These are phyloP conservation scores for Cladosporium sp. DNA, from an alignment of 2,329 filamentous ascomycete species.

Conservation along the genomic window DNA sequence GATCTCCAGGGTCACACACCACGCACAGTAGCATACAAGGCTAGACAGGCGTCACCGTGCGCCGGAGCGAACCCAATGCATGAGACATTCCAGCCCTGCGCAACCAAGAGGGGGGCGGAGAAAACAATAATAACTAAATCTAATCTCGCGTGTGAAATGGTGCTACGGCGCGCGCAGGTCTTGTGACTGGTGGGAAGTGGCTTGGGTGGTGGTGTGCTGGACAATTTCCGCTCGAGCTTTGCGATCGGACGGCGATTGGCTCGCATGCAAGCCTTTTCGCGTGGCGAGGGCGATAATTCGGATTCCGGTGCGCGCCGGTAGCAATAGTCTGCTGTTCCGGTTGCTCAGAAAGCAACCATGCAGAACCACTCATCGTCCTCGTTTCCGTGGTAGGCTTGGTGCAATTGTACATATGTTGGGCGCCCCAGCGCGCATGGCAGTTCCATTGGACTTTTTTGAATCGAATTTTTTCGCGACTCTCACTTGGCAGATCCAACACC, in stretches of 20 bases:
- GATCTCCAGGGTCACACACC: not conserved
- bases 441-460: not conserved
- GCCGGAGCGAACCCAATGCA: not conserved
- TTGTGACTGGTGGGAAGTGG: not conserved
- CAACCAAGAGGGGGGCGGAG: not conserved
- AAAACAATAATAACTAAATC: not conserved
- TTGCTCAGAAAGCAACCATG: slow-evolving; percentile 2
- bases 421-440: not conserved
- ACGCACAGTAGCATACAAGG: not conserved
- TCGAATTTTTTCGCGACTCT: slow-evolving; percentile 12
- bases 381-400: not conserved
- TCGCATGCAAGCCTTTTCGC: not conserved
- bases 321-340: not conserved
- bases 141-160: not conserved
- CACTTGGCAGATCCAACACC: slow-evolving; percentile 7
- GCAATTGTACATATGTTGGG: not conserved
- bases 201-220: not conserved
- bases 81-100: slow-evolving; percentile 19
- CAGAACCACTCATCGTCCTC: not conserved
- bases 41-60: not conserved
- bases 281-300: not conserved
- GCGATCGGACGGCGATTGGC: not conserved
- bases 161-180: not conserved
- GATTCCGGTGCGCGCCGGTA: not conserved
- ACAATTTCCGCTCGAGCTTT: slow-evolving; percentile 11